phyloP scores from a whole-genome alignment of 1,139 yeast species.

The Candida labiduridarum region DNA sequence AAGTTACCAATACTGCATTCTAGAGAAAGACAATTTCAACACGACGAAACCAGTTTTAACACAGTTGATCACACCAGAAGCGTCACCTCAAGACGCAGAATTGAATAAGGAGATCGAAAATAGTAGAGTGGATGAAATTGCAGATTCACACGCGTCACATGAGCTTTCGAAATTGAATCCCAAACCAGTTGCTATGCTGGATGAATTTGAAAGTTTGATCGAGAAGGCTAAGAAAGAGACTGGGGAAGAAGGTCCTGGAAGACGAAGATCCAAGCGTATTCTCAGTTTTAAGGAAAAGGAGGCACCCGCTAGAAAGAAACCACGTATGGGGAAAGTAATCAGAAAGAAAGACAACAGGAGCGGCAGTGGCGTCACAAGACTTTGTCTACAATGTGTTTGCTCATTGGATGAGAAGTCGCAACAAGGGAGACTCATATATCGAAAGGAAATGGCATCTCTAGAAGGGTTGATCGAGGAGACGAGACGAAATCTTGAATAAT shows the following conservation, averaged over 20 bases:
- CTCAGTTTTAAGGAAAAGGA: background rate
- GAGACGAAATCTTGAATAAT: slow-evolving; percentile 13
- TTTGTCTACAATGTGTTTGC: slow-evolving; percentile 24
- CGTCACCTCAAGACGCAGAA: slow-evolving; percentile 12
- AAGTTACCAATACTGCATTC: slow-evolving; percentile 39
- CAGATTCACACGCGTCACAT: slow-evolving; percentile 10
- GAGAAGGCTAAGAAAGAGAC: slow-evolving; percentile 19
- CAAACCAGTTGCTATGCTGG: slow-evolving; percentile 18
- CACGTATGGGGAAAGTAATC: background rate
- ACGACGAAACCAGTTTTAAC: background rate
- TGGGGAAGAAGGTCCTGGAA: slow-evolving; percentile 2
- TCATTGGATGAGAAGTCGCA: slow-evolving; percentile 17
- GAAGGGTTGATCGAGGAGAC: slow-evolving; percentile 19
- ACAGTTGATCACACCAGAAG: slow-evolving; percentile 13
- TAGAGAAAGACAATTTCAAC: slow-evolving; percentile 28
- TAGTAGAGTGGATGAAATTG: slow-evolving; percentile 2
- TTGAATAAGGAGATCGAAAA: background rate
- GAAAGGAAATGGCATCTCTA: slow-evolving; percentile 23
- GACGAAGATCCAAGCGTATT: slow-evolving; percentile 13
- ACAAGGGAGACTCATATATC: slow-evolving; percentile 25
- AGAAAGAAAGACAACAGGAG: slow-evolving; percentile 11
- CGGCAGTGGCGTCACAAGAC: slow-evolving; percentile 22
- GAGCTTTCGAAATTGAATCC: slow-evolving; percentile 7
- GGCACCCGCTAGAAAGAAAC: background rate
- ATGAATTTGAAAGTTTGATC: slow-evolving; percentile 20